Percentiles rank a stretch among this genome's conserved stretches.
These are phyloP conservation scores for Candida gorgasii DNA, from an alignment of 805 yeast genomes.

Conservation along the genomic window DNA sequence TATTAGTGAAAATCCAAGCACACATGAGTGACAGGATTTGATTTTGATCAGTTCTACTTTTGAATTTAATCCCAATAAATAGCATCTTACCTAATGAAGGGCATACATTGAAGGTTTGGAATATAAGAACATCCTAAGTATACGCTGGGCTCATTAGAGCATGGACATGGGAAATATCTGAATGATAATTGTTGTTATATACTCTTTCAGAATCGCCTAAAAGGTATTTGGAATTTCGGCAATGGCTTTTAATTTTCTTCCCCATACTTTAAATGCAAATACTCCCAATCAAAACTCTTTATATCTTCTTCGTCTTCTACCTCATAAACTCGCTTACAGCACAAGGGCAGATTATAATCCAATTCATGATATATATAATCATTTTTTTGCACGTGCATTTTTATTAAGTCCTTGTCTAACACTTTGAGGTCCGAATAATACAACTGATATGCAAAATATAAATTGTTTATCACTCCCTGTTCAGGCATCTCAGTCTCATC, in stretches of 20 bases:
- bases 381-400: neutral
- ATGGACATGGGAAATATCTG: too few relatives aligned
- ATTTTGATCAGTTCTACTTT: too few relatives aligned
- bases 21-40: too few relatives aligned
- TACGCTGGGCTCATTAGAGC: too few relatives aligned
- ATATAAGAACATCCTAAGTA: too few relatives aligned
- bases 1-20: too few relatives aligned
- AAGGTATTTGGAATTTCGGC: too few relatives aligned
- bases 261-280: neutral
- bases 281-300: neutral
- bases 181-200: too few relatives aligned
- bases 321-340: neutral
- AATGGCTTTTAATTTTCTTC: neutral
- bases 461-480: neutral
- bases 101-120: too few relatives aligned
- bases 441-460: slow-evolving; percentile 1
- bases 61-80: too few relatives aligned
- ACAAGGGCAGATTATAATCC: neutral
- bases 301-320: neutral
- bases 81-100: too few relatives aligned
- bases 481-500: neutral
- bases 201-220: too few relatives aligned
- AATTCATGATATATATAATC: neutral
- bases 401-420: neutral
- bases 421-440: neutral